phyloP scores from a whole-genome alignment of 139 green algal genomes.

The Tetraselmis striata region DNA sequence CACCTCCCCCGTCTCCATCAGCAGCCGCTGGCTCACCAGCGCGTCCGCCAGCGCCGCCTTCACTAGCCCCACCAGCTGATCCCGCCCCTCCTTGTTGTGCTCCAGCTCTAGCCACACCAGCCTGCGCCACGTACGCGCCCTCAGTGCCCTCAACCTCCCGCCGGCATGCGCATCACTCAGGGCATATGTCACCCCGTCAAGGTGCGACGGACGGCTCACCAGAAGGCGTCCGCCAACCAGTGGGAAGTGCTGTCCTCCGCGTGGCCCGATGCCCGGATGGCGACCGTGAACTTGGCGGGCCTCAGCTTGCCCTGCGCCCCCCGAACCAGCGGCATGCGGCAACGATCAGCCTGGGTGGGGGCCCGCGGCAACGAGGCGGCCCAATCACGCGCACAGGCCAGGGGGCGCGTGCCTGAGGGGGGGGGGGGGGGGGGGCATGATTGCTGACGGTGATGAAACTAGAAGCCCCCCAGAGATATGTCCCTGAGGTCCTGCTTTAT shows the following conservation, averaged over 20 bases:
- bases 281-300: slow-evolving; percentile 19
- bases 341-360: too few relatives aligned
- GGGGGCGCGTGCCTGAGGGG: too few relatives aligned
- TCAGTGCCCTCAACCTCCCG: too few relatives aligned
- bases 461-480: not conserved
- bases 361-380: too few relatives aligned
- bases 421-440: too few relatives aligned
- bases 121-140: slow-evolving; percentile 13
- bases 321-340: too few relatives aligned
- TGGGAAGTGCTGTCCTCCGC: not conserved
- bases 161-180: slow-evolving; percentile 30
- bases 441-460: too few relatives aligned
- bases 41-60: not conserved
- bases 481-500: too few relatives aligned
- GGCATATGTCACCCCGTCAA: slow-evolving; percentile 22
- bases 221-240: not conserved
- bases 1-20: slow-evolving; percentile 35
- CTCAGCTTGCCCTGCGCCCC: slow-evolving; percentile 16
- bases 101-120: not conserved
- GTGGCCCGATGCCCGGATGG: slow-evolving; percentile 15
- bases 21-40: slow-evolving; percentile 27
- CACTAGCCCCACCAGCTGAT: slow-evolving; percentile 5
- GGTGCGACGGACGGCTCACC: too few relatives aligned
- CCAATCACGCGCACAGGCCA: too few relatives aligned
- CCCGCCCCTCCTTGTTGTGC: not conserved